Evolutionary conservation across 495 filamentous ascomycete species (phyloP).

Genomic region (Gamarada debralockiae): DNA sequence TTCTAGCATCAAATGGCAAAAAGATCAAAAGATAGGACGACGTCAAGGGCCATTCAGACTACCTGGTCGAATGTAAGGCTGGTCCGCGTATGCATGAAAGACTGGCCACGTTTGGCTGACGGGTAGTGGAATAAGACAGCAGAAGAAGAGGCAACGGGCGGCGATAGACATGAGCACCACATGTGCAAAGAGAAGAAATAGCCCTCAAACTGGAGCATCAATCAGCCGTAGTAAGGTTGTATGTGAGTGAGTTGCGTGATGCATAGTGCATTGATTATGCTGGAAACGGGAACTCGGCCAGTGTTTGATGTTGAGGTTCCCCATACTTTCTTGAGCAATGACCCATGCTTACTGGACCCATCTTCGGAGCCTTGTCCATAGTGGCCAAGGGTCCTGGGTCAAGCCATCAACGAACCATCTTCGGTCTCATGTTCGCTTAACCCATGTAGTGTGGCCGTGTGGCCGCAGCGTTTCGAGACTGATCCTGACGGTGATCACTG

Average conservation of each 20-base stretch:
- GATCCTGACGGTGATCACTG: slow-evolving; percentile 18
- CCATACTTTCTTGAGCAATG: slow-evolving; percentile 17
- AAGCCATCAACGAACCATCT: slow-evolving; percentile 19
- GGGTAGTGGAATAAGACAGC: slow-evolving; percentile 23
- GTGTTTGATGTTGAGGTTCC: slow-evolving; percentile 27
- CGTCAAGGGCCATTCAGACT: slow-evolving; percentile 17
- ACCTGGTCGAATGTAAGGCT: slow-evolving; percentile 20
- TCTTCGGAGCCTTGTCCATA: slow-evolving; percentile 26
- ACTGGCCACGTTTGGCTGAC: slow-evolving; percentile 25
- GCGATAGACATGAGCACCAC: slow-evolving; percentile 25
- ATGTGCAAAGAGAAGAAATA: slow-evolving; percentile 16
- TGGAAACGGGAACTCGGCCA: slow-evolving; percentile 20
- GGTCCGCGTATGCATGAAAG: slow-evolving; percentile 22
- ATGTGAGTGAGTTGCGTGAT: slow-evolving; percentile 3
- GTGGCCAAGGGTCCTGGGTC: slow-evolving; percentile 21
- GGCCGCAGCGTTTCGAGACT: slow-evolving; percentile 14
- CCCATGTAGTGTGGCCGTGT: slow-evolving; percentile 14
- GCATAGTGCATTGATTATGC: slow-evolving; percentile 28
- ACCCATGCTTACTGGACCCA: slow-evolving; percentile 22
- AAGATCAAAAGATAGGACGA: slow-evolving; percentile 24
- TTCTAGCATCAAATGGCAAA: slow-evolving; percentile 1
- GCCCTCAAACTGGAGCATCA: not conserved
- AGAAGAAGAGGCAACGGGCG: slow-evolving; percentile 22
- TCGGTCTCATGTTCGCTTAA: slow-evolving; percentile 11
- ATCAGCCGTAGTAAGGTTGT: not conserved